Conservation (phyloP, 1,284 basidiomycete species). For the Fomitiporia mediterranea region DNA sequence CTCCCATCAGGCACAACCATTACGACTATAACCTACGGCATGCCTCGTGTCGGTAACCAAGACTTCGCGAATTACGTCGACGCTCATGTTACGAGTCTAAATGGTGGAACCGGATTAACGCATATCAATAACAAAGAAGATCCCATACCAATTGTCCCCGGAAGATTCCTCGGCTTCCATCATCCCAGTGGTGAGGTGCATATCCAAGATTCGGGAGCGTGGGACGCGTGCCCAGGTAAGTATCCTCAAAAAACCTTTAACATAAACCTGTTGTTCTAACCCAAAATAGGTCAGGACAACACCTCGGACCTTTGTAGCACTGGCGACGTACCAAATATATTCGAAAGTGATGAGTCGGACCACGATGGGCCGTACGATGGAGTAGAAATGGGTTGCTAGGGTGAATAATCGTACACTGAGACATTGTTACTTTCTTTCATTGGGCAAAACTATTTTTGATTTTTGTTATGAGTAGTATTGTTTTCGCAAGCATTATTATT, state of each 20-base stretch:
- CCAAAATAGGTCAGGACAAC: slow-evolving; percentile 39
- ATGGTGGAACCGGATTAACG: slow-evolving; percentile 31
- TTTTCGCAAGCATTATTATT: no score
- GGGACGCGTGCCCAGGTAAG: slow-evolving; percentile 45
- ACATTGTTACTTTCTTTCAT: background rate
- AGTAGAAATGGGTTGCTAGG: slow-evolving; percentile 45
- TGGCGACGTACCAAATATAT: slow-evolving; percentile 51
- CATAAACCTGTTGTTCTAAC: no score
- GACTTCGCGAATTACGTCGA: slow-evolving; percentile 58
- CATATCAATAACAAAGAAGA: slow-evolving; percentile 47
- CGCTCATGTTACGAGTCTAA: slow-evolving; percentile 29
- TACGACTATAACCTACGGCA: slow-evolving; percentile 41
- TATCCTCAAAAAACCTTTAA: background rate
- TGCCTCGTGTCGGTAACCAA: slow-evolving; percentile 64
- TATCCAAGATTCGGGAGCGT: slow-evolving; percentile 43
- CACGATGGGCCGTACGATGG: slow-evolving; percentile 60
- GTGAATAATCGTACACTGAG: slow-evolving; percentile 24
- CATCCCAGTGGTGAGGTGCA: slow-evolving; percentile 59
- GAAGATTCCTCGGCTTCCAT: slow-evolving; percentile 45
- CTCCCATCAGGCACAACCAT: slow-evolving; percentile 32
- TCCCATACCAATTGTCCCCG: slow-evolving; percentile 35
- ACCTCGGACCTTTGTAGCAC: slow-evolving; percentile 39
- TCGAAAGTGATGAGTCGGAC: slow-evolving; percentile 37
- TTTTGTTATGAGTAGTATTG: no score
- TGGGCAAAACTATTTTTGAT: no score